Base-by-base conservation (phyloP, 345 rosid species). In the Geranium brycei region DNA sequence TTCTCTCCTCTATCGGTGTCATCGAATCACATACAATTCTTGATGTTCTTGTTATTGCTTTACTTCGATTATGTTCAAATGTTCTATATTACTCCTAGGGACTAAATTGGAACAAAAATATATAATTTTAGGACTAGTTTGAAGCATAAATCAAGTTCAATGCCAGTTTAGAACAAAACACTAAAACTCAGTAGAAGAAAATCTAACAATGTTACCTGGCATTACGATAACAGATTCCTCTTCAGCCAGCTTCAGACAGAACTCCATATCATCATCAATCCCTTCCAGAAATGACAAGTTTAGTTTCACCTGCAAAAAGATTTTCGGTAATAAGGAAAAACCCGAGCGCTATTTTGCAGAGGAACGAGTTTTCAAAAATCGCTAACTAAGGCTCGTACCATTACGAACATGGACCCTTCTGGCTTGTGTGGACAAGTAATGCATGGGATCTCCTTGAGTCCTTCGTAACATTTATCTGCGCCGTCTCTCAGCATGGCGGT, bases 161-260 rank as follows among this genome's bases (percentile, higher is more conserved):
- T 23, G 2, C 28, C 28, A 23, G 28, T 23, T 23, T 23, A 23
- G 28, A 23, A 23, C 28, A 23, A 23, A 23, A 23, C 28, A 23
- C 28, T 0, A 23, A 23, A 23, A 23, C 28, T 23, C 28, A 23
- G 28, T 23, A 23, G 2, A 23, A 23, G 28, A 23, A 23, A 23
- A 23, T 23, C 28, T 23, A 23, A 23, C 28, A 23, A 23, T 23
- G 28, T 23, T 23, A 82, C 90, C 88, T 60, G 86, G 85, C 31
- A 85, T 55, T 23, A 85, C 41, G 4, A 83, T 71, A 7, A 83
- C 81, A 6, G 81, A 80, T 67, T 85, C 88, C 73, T 85, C 95
- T 57, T 57, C 70, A 2, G 82, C 87, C 56, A 87, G 79, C 80
- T 87, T 83, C 63, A 69, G 66, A 65, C 95, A 80, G 71, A 87